Evolutionary conservation across 2,329 filamentous ascomycete genomes (phyloP), one percentile per base, ranked within the genome.

Genomic region (Teratosphaeria pseudoeucalypti): DNA sequence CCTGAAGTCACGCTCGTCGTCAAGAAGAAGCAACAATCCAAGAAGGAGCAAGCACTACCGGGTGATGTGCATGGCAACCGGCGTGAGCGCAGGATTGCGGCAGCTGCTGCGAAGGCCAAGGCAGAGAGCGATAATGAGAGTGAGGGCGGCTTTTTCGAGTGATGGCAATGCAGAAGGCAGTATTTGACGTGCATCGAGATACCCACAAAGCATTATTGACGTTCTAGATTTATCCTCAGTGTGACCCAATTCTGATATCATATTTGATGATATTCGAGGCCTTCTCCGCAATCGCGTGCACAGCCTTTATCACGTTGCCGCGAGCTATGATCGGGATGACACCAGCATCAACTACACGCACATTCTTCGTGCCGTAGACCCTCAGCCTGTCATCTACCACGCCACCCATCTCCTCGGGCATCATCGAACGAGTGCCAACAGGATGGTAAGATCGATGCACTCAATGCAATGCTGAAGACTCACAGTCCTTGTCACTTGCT

Each of bases 311-410:
- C 34, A 70, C 67, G 54, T 71, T 71, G 1, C 68, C 67, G 26
- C 61, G 47, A 65, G 63, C 19, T 63, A 61, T 61, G 23, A 56
- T 67, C n/a, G 70, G 69, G 54, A 72, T 70, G 6, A 71, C 59
- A 58, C 64, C 66, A 1, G 70, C 69, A 69, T 77, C 75, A 16
- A 74, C 67, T 5, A 76, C 70, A 14, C 74, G 65, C 47, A 76
- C 58, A 12, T 68, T 68, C 56, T 65, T 63, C 3, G 73, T 71
- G 0, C 75, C 75, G 37, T 75, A 71, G 0, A 76, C 29, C 73
- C 64, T 67, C 53, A 76, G 62, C 43, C 68, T 65, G 6, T 64
- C 66, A 64, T 76, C 73, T 7, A 76, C 73, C 2, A 74, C 67
- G 32, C 73, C 72, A 7, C 77, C 77, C 12, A 56, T 49, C 9